These are phyloP conservation scores for Irpex lacteus DNA, from an alignment of 1,284 basidiomycete genomes.

Conservation along the genomic window DNA sequence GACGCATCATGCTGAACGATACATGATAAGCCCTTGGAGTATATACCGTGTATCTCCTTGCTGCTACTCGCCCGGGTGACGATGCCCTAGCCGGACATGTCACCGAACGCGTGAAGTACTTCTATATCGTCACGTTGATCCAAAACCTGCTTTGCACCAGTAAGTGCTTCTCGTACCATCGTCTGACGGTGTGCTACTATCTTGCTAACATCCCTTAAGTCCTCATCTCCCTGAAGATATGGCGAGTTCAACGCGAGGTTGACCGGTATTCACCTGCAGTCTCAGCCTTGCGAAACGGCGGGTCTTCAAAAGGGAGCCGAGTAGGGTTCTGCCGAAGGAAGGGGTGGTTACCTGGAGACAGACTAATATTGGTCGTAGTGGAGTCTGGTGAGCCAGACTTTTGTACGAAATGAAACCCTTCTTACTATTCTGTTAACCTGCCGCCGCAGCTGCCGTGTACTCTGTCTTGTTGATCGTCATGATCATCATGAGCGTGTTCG, in stretches of 20 bases:
- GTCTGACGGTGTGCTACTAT: no score
- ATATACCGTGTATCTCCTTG: slow-evolving; percentile 12
- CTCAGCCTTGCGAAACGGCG: slow-evolving; percentile 1
- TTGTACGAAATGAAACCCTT: neutral
- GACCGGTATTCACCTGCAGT: slow-evolving; percentile 5
- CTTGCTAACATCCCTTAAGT: neutral
- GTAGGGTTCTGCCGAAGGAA: neutral
- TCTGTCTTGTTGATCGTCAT: slow-evolving; percentile 8
- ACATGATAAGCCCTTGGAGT: slow-evolving; percentile 3
- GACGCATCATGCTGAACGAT: neutral
- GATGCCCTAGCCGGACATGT: slow-evolving; percentile 9
- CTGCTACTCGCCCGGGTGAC: slow-evolving; percentile 2
- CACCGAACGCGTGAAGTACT: slow-evolving; percentile 12
- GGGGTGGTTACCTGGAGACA: neutral
- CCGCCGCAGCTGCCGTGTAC: slow-evolving; percentile 9
- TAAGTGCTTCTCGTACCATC: neutral
- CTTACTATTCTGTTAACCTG: neutral
- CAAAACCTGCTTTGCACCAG: slow-evolving; percentile 12
- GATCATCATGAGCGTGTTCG: slow-evolving; percentile 8
- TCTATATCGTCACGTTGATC: slow-evolving; percentile 12
- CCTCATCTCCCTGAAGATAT: slow-evolving; percentile 15
- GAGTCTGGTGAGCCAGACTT: slow-evolving; percentile 7
- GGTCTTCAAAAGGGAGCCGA: neutral
- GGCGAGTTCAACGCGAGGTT: slow-evolving; percentile 12
- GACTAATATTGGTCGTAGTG: slow-evolving; percentile 7